Base-by-base conservation (phyloP, 2,329 filamentous ascomycete species). In the Trichoderma sp. region DNA sequence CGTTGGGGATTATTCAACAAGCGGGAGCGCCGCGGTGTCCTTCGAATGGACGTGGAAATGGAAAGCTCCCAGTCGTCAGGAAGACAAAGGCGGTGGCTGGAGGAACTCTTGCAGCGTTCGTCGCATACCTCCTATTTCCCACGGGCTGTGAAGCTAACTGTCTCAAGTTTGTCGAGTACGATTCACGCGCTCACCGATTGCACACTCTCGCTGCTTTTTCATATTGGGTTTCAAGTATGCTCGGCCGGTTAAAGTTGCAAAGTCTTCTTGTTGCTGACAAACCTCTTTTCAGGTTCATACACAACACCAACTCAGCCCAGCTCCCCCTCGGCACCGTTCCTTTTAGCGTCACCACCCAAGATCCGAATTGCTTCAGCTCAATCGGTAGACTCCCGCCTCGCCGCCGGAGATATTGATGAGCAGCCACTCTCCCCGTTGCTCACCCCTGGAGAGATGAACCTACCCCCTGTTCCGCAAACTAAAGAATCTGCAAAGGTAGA, bases 11-110 rank as follows among this genome's bases (percentile, higher is more conserved):
- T 98, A 92, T 79, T 88, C 89, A 3, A 99, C 96, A 0, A 90
- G 88, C 36, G 95, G 95, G n/a, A 93, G 86, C 77, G 85, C 92
- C 7, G 95, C 93, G 2, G 91, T 97, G 34, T 91, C 94, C 39
- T 98, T 98, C 79, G 92, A 95, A 74, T 99, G 95, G 94, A 91
- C 92, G 8, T 99, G 96, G 96, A 96, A 92, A 85, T 99, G 95
- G 94, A 94, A 92, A 79, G 93, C 96, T 9, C 96, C 96, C 47
- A 97, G 94, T 85, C 78, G 84, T 15, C 83, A 84, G 17, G 95
- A 98, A 79, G 95, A 98, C 79, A 90, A 89, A 77, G 93, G 93
- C 34, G 94, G 94, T 71, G 96, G 96, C 58, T 99, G 96, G 95
- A 93, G 94, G 78, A 98, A 97, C 79, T 93, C 92, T 76, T 98